phyloP scores from a whole-genome alignment of 208 protist genomes.

The Leishmania tarentolae region DNA sequence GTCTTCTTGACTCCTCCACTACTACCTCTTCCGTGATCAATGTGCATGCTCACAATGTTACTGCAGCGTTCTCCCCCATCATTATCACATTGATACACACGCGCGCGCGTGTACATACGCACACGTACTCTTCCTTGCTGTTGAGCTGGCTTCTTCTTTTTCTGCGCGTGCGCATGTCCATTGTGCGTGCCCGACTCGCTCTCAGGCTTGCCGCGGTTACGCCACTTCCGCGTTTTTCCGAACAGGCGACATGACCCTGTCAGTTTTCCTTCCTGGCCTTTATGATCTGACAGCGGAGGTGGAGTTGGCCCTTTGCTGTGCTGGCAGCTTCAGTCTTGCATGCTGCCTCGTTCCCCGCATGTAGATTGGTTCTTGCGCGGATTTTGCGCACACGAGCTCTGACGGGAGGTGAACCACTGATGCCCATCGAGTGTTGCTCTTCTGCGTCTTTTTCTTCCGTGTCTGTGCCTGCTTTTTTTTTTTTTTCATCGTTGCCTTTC shows the following conservation, averaged over 20 bases:
- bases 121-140: neutral
- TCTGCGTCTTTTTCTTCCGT: neutral
- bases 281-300: neutral
- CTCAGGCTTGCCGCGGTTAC: neutral
- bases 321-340: neutral
- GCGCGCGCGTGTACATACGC: neutral
- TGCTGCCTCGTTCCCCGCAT: neutral
- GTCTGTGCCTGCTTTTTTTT: neutral
- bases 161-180: neutral
- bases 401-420: neutral
- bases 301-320: neutral
- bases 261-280: neutral
- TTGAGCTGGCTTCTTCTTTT: too few species aligned
- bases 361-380: neutral
- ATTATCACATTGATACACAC: neutral
- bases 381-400: neutral
- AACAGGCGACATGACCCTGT: neutral
- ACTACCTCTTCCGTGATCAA: neutral
- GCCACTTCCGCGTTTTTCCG: neutral
- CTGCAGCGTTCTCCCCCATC: constrained; percentile 4
- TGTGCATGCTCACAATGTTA: neutral
- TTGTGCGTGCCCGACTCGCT: neutral
- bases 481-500: neutral
- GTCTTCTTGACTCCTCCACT: neutral
- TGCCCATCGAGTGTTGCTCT: neutral